These are phyloP conservation scores for Neopestalotiopsis clavispora DNA, from an alignment of 2,329 filamentous ascomycete genomes.

Conservation along the genomic window DNA sequence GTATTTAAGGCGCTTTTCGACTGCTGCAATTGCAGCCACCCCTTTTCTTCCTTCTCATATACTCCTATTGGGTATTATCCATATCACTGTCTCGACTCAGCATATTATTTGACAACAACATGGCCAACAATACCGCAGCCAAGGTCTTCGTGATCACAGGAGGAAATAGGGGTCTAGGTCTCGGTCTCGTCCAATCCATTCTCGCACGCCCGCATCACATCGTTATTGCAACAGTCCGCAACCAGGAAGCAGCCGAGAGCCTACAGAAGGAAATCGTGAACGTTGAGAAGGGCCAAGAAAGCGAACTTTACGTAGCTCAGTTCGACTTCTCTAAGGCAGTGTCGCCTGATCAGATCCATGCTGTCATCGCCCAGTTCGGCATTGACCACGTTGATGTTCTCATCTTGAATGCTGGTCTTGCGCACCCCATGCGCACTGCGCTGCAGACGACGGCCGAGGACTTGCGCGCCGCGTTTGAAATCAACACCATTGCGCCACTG, in stretches of 20 bases:
- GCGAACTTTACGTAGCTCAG: constrained; percentile 39
- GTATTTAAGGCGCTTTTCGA: neutral
- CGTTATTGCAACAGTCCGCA: constrained; percentile 43
- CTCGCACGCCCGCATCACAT: constrained; percentile 59
- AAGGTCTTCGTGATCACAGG: constrained; percentile 44
- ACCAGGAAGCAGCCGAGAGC: constrained; percentile 23
- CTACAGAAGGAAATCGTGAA: constrained; percentile 27
- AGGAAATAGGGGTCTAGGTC: constrained; percentile 46
- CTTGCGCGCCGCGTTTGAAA: constrained; percentile 44
- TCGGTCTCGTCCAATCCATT: constrained; percentile 40
- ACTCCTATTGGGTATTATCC: neutral
- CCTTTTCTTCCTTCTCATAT: neutral
- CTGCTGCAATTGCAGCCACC: neutral
- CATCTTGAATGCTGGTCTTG: constrained; percentile 55
- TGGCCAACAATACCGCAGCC: neutral
- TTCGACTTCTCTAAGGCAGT: constrained; percentile 39
- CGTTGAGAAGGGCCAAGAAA: constrained; percentile 31
- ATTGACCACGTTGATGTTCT: constrained; percentile 52
- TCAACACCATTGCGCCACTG: constrained; percentile 49
- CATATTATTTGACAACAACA: neutral
- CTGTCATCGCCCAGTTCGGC: constrained; percentile 32
- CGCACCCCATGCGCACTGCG: constrained; percentile 33
- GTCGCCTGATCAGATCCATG: constrained; percentile 33
- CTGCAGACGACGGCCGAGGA: constrained; percentile 36
- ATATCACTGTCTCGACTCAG: neutral